Percentiles rank a stretch among this genome's conserved stretches.
Evolutionary conservation across 2,329 filamentous ascomycete genomes (phyloP).

Genomic region (Grosmannia huntii): DNA sequence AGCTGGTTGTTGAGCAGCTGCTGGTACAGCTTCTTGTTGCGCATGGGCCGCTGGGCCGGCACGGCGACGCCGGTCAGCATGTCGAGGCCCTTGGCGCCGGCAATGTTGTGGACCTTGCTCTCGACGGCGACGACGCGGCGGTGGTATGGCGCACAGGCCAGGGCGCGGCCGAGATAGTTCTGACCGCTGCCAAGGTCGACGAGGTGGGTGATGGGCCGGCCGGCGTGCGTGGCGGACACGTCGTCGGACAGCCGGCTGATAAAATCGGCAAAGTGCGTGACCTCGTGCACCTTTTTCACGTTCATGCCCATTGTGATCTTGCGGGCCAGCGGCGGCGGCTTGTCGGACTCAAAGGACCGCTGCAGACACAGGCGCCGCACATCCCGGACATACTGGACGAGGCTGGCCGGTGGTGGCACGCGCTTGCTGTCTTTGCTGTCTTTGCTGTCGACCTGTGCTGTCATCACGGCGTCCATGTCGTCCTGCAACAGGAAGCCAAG

Average conservation of each 20-base stretch:
- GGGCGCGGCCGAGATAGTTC: conserved; percentile 82
- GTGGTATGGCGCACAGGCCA: conserved; percentile 78
- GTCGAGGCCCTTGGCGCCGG: conserved; percentile 73
- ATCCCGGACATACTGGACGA: conserved; percentile 60
- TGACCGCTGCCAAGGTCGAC: conserved; percentile 95
- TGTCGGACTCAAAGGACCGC: conserved; percentile 37
- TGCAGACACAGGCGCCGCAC: conserved; percentile 57
- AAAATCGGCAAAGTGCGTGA: conserved; percentile 79
- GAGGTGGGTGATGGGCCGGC: conserved; percentile 61
- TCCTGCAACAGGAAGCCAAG: conserved; percentile 72
- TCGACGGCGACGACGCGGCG: conserved; percentile 84
- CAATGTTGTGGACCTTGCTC: conserved; percentile 73
- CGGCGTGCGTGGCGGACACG: conserved; percentile 41
- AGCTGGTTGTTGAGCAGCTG: conserved; percentile 32
- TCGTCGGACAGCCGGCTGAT: conserved; percentile 48
- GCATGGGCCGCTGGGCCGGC: conserved; percentile 57
- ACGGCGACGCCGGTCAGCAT: conserved; percentile 59
- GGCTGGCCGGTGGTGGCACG: conserved; percentile 32
- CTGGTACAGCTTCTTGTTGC: conserved; percentile 72
- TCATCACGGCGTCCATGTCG: conserved; percentile 38
- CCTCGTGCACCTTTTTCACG: conserved; percentile 89
- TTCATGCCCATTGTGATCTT: conserved; percentile 85
- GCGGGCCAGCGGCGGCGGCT: conserved; percentile 47
- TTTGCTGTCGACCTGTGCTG: conserved; percentile 11
- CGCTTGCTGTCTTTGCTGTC: neutral